Evolutionary conservation across 83 land plant species (phyloP).

Genomic region (Isoetes engelmannii): DNA sequence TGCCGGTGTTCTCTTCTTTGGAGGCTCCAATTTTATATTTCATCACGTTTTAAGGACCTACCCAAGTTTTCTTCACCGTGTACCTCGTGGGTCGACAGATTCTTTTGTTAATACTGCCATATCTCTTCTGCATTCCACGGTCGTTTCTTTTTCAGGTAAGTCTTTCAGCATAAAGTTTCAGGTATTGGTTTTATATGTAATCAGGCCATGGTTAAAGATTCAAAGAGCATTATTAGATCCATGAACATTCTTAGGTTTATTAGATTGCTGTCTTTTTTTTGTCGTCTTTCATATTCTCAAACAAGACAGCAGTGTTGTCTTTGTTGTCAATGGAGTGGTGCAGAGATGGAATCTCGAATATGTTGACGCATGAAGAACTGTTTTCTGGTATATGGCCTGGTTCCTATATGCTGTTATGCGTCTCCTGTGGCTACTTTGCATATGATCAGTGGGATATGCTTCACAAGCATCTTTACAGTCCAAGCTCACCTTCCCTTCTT

Average conservation of each 20-base stretch:
- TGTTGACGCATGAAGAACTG: conserved; percentile 64
- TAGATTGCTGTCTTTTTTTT: background rate
- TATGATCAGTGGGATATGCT: conserved; percentile 96
- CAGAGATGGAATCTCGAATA: conserved; percentile 25
- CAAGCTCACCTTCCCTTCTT: conserved; percentile 62
- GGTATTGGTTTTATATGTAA: too few species aligned
- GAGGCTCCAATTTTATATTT: conserved; percentile 39
- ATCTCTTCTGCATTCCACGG: conserved; percentile 58
- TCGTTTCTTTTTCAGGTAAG: conserved; percentile 53
- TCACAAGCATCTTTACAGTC: conserved; percentile 54
- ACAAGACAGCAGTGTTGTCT: conserved; percentile 56
- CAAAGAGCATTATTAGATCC: background rate
- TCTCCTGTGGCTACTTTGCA: conserved; percentile 96
- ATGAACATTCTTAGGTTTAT: background rate
- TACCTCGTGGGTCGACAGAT: conserved; percentile 32
- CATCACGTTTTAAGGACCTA: background rate
- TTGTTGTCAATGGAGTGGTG: conserved; percentile 38
- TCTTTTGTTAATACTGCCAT: conserved; percentile 57
- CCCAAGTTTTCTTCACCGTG: conserved; percentile 4
- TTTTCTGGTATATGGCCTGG: conserved; percentile 55
- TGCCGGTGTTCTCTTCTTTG: conserved; percentile 46
- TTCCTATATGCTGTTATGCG: conserved; percentile 53
- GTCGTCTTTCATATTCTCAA: conserved; percentile 16
- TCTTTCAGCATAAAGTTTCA: background rate
- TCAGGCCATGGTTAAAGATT: too few species aligned